Evolutionary conservation across 148 eudicot species (phyloP).

Genomic region (Vaccinium macrocarpon): DNA sequence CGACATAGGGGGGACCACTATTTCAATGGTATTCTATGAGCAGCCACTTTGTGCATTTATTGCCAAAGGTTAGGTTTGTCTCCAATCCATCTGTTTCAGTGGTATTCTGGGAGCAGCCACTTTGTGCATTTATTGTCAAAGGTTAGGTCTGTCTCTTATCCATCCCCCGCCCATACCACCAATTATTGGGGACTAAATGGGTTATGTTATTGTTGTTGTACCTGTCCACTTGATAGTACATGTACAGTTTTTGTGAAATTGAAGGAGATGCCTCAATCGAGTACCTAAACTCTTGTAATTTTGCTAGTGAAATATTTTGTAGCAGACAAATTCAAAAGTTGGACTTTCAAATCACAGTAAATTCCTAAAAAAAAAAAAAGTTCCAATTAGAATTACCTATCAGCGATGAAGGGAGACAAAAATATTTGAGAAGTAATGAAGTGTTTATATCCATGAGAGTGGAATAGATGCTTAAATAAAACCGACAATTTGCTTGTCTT

Average conservation of each 20-base stretch:
- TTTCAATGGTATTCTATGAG: too few relatives aligned
- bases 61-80: too few relatives aligned
- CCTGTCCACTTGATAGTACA: not conserved
- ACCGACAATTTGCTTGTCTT: not conserved
- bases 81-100: too few relatives aligned
- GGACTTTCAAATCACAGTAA: slow-evolving; percentile 2
- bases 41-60: too few relatives aligned
- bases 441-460: not conserved
- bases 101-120: too few relatives aligned
- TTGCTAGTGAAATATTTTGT: not conserved
- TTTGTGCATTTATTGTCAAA: too few relatives aligned
- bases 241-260: not conserved
- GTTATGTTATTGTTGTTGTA: too few relatives aligned
- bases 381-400: not conserved
- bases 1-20: too few relatives aligned
- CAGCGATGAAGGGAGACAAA: not conserved
- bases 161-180: too few relatives aligned
- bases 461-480: not conserved
- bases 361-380: not conserved
- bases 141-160: too few relatives aligned
- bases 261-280: not conserved
- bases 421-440: not conserved
- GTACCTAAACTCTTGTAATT: not conserved
- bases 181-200: too few relatives aligned
- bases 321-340: not conserved